Base-by-base conservation (phyloP, 495 filamentous ascomycete species). In the Xylaria curta region DNA sequence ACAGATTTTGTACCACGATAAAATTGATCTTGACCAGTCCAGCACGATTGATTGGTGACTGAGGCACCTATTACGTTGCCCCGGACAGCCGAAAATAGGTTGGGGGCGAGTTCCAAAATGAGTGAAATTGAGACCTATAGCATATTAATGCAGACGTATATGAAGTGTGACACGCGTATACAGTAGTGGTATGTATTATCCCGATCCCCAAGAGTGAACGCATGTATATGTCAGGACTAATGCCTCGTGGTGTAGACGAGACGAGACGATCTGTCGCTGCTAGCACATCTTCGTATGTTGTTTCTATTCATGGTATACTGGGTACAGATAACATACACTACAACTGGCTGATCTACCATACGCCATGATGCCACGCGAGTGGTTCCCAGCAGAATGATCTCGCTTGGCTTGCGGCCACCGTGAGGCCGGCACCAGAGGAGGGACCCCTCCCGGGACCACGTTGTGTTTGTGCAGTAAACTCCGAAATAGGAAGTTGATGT, bases 21-120 rank as follows among this genome's bases (percentile, higher is more conserved):
- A 13, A 7, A 24, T 24, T 17, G n/a, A 51, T 17, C 31, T 54
- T 17, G 64, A 66, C 49, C 33, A 6, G 6, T 2, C 13, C 9
- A 5, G 28, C 17, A 36, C 19, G 36, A 56, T 17, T 36, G 17
- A 5, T 42, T 67, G 49, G 12, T 42, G 12, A 28, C 9, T 12
- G 10, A 40, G 0, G 49, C 12, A 8, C 36, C 21, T 33, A 63
- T 26, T 42, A 42, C 60, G 49, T 42, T 67, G 13, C 36, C 65
- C 65, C 36, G 28, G 56, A 67, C 15, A 19, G 12, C 65, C 28
- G 33, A 56, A 67, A 67, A 67, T 67, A 67, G 65, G 65, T 67
- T 67, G 65, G 65, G 65, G 65, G 65, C 65, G 49, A 12, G 49
- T 67, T 67, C 65, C 65, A 67, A 49, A 67, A 44, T 24, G 47